Evolutionary conservation across 768 basidiomycete genomes (phyloP).

Genomic region (Galerina marginata): DNA sequence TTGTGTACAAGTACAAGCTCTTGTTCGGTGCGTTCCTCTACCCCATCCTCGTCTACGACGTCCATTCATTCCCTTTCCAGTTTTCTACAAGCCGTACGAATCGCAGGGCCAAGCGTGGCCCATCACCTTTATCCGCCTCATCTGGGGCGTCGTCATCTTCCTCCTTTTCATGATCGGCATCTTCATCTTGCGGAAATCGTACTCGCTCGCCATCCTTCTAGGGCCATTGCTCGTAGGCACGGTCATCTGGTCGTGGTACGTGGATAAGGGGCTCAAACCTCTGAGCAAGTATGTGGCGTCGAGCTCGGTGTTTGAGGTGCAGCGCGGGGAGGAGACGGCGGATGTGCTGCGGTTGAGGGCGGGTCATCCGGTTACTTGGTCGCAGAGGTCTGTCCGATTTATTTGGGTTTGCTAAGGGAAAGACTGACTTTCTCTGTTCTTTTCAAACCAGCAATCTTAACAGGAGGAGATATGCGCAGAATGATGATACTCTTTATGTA

Average conservation of each 20-base stretch:
- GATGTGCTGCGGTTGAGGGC: constrained; percentile 76
- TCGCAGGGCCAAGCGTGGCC: constrained; percentile 98
- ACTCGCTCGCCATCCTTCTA: constrained; percentile 59
- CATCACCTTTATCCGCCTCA: constrained; percentile 88
- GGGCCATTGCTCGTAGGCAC: constrained; percentile 80
- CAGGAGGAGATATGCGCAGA: constrained; percentile 86
- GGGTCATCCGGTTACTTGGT: constrained; percentile 88
- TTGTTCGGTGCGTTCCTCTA: constrained; percentile 74
- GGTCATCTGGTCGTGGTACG: constrained; percentile 81
- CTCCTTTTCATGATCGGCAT: constrained; percentile 97
- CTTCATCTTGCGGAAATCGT: constrained; percentile 68
- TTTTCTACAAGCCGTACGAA: constrained; percentile 99
- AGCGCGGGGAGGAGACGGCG: constrained; percentile 85
- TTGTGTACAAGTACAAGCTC: constrained; percentile 98
- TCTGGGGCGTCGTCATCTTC: constrained; percentile 93
- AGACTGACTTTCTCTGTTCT: not conserved
- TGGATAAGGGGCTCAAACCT: constrained; percentile 67
- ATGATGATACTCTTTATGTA: constrained; percentile 94
- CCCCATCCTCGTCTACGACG: not conserved
- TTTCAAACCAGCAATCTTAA: constrained; percentile 69
- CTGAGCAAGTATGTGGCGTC: constrained; percentile 85
- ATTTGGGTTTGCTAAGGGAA: not conserved
- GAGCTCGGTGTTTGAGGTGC: constrained; percentile 87
- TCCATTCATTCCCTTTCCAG: constrained; percentile 42
- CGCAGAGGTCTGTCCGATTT: constrained; percentile 69